Evolutionary conservation across 768 basidiomycete genomes (phyloP).

Genomic region (Amanita subjunquillea): DNA sequence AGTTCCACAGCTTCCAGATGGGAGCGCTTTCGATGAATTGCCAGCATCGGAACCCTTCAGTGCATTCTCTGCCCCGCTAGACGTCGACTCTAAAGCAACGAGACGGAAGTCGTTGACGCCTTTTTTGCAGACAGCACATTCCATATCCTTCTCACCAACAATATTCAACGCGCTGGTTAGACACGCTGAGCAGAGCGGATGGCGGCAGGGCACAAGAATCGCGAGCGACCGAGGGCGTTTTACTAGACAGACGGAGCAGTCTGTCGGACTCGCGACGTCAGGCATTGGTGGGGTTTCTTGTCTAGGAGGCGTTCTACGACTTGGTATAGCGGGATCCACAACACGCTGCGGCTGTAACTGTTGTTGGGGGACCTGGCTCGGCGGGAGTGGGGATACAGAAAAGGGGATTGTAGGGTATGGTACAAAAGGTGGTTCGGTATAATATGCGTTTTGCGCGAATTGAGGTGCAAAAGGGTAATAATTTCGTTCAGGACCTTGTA

Average conservation of each 20-base stretch:
- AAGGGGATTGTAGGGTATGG: constrained; percentile 3
- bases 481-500: constrained; percentile 10
- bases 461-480: constrained; percentile 1
- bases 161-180: constrained; percentile 83
- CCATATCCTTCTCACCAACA: constrained; percentile 83
- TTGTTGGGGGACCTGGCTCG: background rate
- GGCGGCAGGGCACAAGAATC: constrained; percentile 63
- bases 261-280: constrained; percentile 13
- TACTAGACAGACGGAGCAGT: constrained; percentile 59
- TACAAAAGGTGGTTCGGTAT: constrained; percentile 4
- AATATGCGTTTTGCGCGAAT: background rate
- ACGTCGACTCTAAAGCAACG: constrained; percentile 9
- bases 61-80: background rate
- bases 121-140: constrained; percentile 69
- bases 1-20: background rate
- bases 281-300: background rate
- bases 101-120: constrained; percentile 65
- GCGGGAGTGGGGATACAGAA: background rate
- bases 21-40: background rate
- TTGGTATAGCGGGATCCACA: background rate
- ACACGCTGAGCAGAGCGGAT: constrained; percentile 71
- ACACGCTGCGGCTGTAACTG: background rate
- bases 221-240: constrained; percentile 37
- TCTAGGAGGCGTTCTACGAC: background rate
- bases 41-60: background rate